Evolutionary conservation across 108 stramenopile species (phyloP).

Genomic region (Epipyxis sp.): DNA sequence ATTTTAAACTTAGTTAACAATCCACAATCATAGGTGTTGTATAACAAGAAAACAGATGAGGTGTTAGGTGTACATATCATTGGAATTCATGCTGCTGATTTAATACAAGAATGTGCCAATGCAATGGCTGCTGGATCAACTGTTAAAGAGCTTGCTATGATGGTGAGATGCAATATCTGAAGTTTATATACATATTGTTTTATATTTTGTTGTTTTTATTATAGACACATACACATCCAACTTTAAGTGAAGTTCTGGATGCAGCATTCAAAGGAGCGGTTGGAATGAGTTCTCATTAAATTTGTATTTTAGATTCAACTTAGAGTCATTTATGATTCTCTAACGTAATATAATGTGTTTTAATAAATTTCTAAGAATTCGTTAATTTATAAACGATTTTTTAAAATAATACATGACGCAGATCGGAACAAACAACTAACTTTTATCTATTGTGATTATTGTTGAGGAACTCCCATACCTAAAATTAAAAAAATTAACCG

Average conservation of each 20-base stretch:
- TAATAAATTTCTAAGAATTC: too few relatives aligned
- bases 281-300: slow-evolving; percentile 91
- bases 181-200: background rate
- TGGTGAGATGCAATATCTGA: slow-evolving; percentile 49
- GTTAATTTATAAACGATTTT: too few relatives aligned
- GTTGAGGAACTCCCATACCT: too few relatives aligned
- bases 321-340: background rate
- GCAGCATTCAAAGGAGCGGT: slow-evolving; percentile 98
- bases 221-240: slow-evolving; percentile 86
- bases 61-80: slow-evolving; percentile 96
- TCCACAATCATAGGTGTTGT: too few relatives aligned
- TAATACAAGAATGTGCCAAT: slow-evolving; percentile 98
- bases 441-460: too few relatives aligned
- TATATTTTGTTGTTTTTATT: background rate
- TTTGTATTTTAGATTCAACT: too few relatives aligned
- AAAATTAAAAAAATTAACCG: too few relatives aligned
- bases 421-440: too few relatives aligned
- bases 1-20: background rate
- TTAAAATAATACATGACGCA: too few relatives aligned
- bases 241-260: slow-evolving; percentile 93
- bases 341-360: too few relatives aligned
- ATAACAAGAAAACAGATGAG: slow-evolving; percentile 94
- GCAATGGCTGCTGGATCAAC: slow-evolving; percentile 94
- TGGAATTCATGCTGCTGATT: slow-evolving; percentile 94
- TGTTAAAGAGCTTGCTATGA: slow-evolving; percentile 91